A percentile compares a stretch with the other conserved stretches of the same genome.
phyloP scores from a whole-genome alignment of 2,329 filamentous ascomycete species.

The Parafenestella ontariensis region DNA sequence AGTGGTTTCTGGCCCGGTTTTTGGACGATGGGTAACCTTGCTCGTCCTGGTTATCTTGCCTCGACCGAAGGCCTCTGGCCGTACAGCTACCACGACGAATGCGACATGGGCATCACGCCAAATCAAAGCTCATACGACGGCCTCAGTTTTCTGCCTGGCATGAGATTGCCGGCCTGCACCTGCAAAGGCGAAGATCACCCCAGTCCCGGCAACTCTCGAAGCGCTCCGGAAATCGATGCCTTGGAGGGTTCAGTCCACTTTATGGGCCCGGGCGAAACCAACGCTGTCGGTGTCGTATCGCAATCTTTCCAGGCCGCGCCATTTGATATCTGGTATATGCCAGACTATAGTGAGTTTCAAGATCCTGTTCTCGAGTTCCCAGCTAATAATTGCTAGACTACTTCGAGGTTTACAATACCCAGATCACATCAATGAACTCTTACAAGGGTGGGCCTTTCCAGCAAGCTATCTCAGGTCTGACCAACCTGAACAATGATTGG shows the following conservation, averaged over 20 bases:
- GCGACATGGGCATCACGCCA: constrained; percentile 73
- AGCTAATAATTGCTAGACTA: constrained; percentile 56
- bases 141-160: constrained; percentile 71
- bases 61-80: constrained; percentile 78
- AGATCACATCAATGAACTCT: constrained; percentile 59
- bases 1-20: constrained; percentile 78
- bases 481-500: constrained; percentile 64
- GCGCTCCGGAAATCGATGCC: constrained; percentile 75
- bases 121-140: constrained; percentile 75
- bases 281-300: constrained; percentile 67
- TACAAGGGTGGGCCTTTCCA: constrained; percentile 64
- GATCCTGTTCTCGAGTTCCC: not conserved
- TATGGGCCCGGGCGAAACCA: constrained; percentile 57
- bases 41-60: constrained; percentile 71
- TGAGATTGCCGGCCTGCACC: constrained; percentile 73
- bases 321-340: constrained; percentile 74
- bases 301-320: constrained; percentile 73
- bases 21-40: constrained; percentile 78
- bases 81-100: constrained; percentile 73
- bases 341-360: constrained; percentile 55
- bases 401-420: constrained; percentile 68
- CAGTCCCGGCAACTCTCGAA: constrained; percentile 68
- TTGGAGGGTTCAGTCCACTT: constrained; percentile 70
- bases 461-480: constrained; percentile 62
- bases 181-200: constrained; percentile 71